These are phyloP conservation scores for Prunus salicina DNA, from an alignment of 306 rosid genomes.

Conservation along the genomic window DNA sequence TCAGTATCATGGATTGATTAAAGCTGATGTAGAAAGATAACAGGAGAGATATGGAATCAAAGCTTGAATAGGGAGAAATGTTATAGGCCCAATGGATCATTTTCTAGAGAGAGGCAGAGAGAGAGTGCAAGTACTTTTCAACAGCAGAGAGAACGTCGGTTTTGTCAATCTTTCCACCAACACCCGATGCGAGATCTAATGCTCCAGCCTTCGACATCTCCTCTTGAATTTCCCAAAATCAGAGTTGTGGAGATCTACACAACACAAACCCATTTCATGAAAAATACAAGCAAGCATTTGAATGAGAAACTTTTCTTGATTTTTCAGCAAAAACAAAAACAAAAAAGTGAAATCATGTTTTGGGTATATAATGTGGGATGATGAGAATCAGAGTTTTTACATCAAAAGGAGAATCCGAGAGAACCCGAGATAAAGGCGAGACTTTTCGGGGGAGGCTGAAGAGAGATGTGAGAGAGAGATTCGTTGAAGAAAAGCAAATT, in stretches of 20 bases:
- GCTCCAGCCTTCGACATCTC: slow-evolving; percentile 52
- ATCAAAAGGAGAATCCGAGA: slow-evolving; percentile 2
- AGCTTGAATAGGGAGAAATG: background rate
- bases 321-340: background rate
- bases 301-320: background rate
- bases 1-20: background rate
- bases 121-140: slow-evolving; percentile 40
- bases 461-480: background rate
- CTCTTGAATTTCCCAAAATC: background rate
- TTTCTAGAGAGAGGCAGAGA: background rate
- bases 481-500: background rate
- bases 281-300: background rate
- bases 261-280: background rate
- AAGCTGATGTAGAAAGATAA: background rate
- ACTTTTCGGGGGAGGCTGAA: background rate
- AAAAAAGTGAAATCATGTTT: background rate
- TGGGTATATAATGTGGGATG: background rate
- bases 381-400: background rate
- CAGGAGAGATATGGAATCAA: background rate
- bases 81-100: background rate
- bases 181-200: slow-evolving; percentile 82
- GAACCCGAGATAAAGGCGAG: background rate
- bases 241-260: background rate
- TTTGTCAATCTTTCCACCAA: slow-evolving; percentile 86
- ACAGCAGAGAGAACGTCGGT: slow-evolving; percentile 68